Base-by-base conservation (phyloP, 1,139 yeast genomes). In the Kodamaea ohmeri region DNA sequence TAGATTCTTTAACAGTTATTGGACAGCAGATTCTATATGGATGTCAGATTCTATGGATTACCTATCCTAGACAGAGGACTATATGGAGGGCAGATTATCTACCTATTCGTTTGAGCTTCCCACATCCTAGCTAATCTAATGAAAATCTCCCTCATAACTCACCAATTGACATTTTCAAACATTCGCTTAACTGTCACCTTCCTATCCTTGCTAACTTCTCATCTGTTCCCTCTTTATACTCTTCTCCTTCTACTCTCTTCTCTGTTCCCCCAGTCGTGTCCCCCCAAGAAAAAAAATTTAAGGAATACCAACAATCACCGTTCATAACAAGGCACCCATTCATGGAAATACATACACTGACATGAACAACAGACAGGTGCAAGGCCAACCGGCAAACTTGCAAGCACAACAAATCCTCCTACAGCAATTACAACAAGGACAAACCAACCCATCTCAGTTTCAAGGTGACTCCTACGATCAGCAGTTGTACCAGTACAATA, bases 401-500 rank as follows among this genome's bases (percentile, higher is more conserved):
- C 75, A 68, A 44, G 70, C 73, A 24, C 75, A 70, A 46, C 74
- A 70, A 48, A 60, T 68, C 26, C 60, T 71, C 45, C 60, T 69
- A 41, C 76, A 67, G 48, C 75, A 68, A 47, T 62, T 68, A 43
- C 76, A 68, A 46, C 72, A 63, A 44, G 68, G 68, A 15, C 69
- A 61, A 39, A 21, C 35, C 15, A 30, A 36, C 12, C 38, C 32
- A 11, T 26, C 29, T 6, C 9, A 22, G 9, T 25, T 20, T 14
- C 38, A 21, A 17, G 22, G 25, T 19, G 35, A 34, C 3, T 18
- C 37, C 6, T 34, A 33, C 37, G 37, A 38, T 11, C 37, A 34
- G 25, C 40, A 27, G 30, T 25, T 30, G 28, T 32, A 37, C 30
- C 39, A 37, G 20, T 25, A 30, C 61, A 52, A 36, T 57, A 56